Conservation (phyloP, 257 asterid species). For the Ocimum tenuiflorum region DNA sequence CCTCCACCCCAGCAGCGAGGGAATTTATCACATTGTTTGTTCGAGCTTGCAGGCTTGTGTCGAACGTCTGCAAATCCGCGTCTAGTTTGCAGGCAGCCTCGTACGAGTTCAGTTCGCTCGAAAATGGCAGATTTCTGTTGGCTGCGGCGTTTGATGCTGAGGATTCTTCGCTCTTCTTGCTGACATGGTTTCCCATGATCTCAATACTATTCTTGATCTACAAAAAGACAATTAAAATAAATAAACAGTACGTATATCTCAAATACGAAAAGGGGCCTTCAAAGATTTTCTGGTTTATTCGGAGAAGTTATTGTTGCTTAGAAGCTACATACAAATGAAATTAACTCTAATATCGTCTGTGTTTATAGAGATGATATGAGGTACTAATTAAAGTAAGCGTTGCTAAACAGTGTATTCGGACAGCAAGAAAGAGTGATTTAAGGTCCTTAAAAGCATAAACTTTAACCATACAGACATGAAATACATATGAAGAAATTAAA, state of each 20-base stretch:
- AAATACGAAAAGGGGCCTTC: no score
- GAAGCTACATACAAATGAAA: not conserved
- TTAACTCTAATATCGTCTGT: not conserved
- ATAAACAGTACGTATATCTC: no score
- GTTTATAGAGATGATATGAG: not conserved
- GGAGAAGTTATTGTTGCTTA: conserved; percentile 15
- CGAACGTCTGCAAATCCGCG: conserved; percentile 55
- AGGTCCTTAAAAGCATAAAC: not conserved
- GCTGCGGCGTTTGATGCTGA: conserved; percentile 32
- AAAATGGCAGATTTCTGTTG: conserved; percentile 37
- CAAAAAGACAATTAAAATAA: not conserved
- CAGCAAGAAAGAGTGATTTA: no score
- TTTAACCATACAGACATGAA: not conserved
- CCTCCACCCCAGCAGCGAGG: conserved; percentile 74
- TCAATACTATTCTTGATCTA: not conserved
- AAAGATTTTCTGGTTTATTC: not conserved
- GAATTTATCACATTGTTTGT: conserved; percentile 51
- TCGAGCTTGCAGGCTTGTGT: conserved; percentile 52
- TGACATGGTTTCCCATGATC: conserved; percentile 71
- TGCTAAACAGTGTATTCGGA: no score
- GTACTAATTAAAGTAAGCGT: no score
- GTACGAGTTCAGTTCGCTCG: conserved; percentile 50
- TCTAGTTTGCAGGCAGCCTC: conserved; percentile 73
- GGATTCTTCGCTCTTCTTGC: conserved; percentile 52
- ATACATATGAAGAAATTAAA: not conserved